Evolutionary conservation across 2,329 filamentous ascomycete genomes (phyloP).

Genomic region (Bipolaris sorokiniana): DNA sequence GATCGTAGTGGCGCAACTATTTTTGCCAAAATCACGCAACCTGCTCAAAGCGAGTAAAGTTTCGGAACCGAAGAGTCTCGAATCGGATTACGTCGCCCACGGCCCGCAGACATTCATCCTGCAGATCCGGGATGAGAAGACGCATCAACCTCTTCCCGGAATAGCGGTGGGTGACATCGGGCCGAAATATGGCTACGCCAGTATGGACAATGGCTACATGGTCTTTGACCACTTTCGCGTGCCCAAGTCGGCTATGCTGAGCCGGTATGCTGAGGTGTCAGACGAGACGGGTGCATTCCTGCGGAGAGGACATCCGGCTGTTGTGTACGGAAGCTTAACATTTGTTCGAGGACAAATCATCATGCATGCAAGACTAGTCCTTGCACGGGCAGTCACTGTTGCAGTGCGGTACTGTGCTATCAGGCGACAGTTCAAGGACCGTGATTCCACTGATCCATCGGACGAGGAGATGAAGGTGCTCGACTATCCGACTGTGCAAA

Average conservation of each 20-base stretch:
- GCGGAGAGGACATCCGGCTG: slow-evolving; percentile 55
- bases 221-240: slow-evolving; percentile 57
- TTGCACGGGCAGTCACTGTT: slow-evolving; percentile 60
- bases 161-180: slow-evolving; percentile 62
- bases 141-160: slow-evolving; percentile 55
- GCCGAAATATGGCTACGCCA: slow-evolving; percentile 61
- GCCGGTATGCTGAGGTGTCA: slow-evolving; percentile 57
- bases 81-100: slow-evolving; percentile 49
- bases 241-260: slow-evolving; percentile 58
- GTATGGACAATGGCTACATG: slow-evolving; percentile 62
- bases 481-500: slow-evolving; percentile 62
- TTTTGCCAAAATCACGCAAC: slow-evolving; percentile 46
- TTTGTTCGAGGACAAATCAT: slow-evolving; percentile 56
- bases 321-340: slow-evolving; percentile 59
- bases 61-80: slow-evolving; percentile 20
- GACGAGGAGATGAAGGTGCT: slow-evolving; percentile 55
- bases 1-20: slow-evolving; percentile 60
- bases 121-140: slow-evolving; percentile 58
- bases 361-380: slow-evolving; percentile 59
- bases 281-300: slow-evolving; percentile 54
- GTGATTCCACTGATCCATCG: slow-evolving; percentile 49
- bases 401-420: slow-evolving; percentile 59
- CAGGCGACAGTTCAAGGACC: slow-evolving; percentile 58
- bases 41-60: slow-evolving; percentile 2
- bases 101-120: slow-evolving; percentile 61